Conservation (phyloP, 306 rosid species). For the Aeschynomene evenia region DNA sequence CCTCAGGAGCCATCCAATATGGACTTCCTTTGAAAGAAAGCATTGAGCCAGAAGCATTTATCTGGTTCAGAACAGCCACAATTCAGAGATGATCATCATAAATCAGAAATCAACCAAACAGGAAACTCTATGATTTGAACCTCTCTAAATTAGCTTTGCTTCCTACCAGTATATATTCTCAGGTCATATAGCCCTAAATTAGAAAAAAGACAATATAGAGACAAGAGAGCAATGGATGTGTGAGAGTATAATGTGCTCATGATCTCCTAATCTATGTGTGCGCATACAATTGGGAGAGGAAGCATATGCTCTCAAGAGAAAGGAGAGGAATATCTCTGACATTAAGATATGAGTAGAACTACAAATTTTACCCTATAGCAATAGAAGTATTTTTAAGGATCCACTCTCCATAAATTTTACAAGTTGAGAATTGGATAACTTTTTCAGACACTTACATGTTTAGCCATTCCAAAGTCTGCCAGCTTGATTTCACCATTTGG, state of each 20-base stretch:
- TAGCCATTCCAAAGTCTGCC: conserved; percentile 99
- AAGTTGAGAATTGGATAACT: neutral
- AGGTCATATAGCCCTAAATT: neutral
- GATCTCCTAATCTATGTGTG: neutral
- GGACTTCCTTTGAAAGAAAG: conserved; percentile 99
- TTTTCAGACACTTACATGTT: conserved; percentile 56
- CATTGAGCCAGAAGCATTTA: conserved; percentile 68
- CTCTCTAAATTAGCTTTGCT: conserved; percentile 12
- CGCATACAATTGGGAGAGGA: neutral
- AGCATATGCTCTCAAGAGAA: conserved; percentile 3
- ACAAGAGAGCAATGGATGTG: neutral
- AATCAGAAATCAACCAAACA: conserved; percentile 2
- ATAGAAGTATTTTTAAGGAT: conserved; percentile 19
- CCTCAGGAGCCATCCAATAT: conserved; percentile 99
- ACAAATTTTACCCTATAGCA: conserved; percentile 15
- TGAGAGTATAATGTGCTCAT: neutral
- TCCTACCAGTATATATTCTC: neutral
- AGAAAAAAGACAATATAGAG: neutral
- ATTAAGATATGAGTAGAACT: conserved; percentile 7
- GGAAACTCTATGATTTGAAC: conserved; percentile 11
- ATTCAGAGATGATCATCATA: conserved; percentile 23
- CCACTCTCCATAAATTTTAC: conserved; percentile 23
- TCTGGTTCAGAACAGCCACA: conserved; percentile 50
- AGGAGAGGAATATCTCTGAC: conserved; percentile 13
- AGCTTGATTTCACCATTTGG: conserved; percentile 94